phyloP scores from a whole-genome alignment of 352 stramenopile species.

The Phytophthora podocarpi region DNA sequence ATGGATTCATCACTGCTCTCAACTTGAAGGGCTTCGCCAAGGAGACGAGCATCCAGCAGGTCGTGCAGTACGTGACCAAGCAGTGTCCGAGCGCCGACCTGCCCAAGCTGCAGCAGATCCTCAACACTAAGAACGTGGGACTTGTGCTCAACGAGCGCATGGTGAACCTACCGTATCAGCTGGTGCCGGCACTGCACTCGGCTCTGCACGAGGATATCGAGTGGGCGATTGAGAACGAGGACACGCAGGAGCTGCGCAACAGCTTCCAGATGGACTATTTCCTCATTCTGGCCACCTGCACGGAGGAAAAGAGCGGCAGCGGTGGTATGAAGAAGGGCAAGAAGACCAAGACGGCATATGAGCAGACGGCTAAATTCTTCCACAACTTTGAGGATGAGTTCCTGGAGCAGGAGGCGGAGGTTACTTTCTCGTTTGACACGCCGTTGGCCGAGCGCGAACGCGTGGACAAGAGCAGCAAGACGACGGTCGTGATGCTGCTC shows the following conservation, averaged over 20 bases:
- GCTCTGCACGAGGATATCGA: conserved; percentile 87
- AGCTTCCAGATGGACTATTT: conserved; percentile 88
- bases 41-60: conserved; percentile 69
- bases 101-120: conserved; percentile 62
- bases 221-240: conserved; percentile 81
- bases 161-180: conserved; percentile 87
- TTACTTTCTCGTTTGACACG: conserved; percentile 76
- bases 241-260: conserved; percentile 58
- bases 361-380: conserved; percentile 75
- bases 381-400: conserved; percentile 91
- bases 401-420: conserved; percentile 71
- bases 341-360: conserved; percentile 78
- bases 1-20: conserved; percentile 87
- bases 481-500: conserved; percentile 81
- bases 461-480: conserved; percentile 64
- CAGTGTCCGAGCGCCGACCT: conserved; percentile 61
- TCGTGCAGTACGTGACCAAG: conserved; percentile 80
- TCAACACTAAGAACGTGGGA: conserved; percentile 61
- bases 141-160: conserved; percentile 86
- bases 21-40: conserved; percentile 60
- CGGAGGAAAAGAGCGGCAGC: conserved; percentile 53
- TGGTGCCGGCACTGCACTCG: conserved; percentile 79
- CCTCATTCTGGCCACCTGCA: conserved; percentile 72
- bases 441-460: conserved; percentile 67
- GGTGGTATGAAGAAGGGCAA: conserved; percentile 58